Evolutionary conservation across 148 eudicot genomes (phyloP), one percentile per base, ranked within the genome.

Genomic region (Cornus kousa): DNA sequence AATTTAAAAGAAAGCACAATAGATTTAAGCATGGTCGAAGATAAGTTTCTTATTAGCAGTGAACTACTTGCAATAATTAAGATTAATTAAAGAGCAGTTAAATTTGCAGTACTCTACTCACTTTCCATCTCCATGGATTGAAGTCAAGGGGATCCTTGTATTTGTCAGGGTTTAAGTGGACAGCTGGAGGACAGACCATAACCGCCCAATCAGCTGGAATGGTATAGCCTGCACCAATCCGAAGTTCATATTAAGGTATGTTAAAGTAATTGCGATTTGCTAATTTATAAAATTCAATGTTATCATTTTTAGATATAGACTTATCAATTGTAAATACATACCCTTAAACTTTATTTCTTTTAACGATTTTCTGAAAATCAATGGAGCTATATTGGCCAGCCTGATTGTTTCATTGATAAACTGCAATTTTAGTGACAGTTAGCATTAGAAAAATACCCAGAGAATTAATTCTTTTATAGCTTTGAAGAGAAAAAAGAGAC

Each of bases 201-300:
- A 94, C 82, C n/a, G 90, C 89, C 98, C 98, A 94, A 79, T 91
- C 93, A 79, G 94, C 90, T 82, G 98, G 98, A 82, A 94, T 94
- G 70, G 97, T 94, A 81, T 92, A 87, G 22, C 86, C 97, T 93
- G 78, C 87, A 83, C 53, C 70, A 69, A 43, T 39, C 74, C 17
- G 74, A 70, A 9, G 46, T 76, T 72, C 40, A 16, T 32, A 70
- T 43, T 75, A 31, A 85, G 74, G 62, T 74, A 71, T 65, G 80
- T 76, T 33, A 74, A 64, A 65, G 64, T 23, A 40, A 50, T 6
- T 39, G 7, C 39, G 5, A 35, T 6, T 53, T 28, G 28, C 28
- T 28, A 28, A 28, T 28, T 28, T 28, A 28, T 28, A 28, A 28
- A 28, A 28, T 28, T 28, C 28, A 28, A 28, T 28, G 28, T 28